Evolutionary conservation across 768 basidiomycete genomes (phyloP), one percentile per base, ranked within the genome.

Genomic region (Mycena albidolilacea): DNA sequence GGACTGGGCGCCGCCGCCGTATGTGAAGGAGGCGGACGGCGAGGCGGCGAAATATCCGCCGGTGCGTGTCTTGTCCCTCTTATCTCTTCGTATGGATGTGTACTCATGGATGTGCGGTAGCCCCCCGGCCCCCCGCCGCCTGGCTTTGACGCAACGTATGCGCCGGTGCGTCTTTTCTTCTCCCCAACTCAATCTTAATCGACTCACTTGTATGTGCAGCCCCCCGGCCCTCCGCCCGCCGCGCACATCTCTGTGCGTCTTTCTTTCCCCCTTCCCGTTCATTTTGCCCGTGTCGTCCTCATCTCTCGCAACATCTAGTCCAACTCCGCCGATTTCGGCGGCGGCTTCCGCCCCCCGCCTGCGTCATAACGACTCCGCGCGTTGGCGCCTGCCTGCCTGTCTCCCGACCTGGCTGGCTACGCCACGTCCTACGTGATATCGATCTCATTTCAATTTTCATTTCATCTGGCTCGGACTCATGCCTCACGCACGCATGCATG

Each of bases 321-420:
- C 61, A 59, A 68, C 21, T 68, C 67, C 9, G 54, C n/a, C 5
- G 71, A 68, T 38, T 72, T 68, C 9, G 17, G 12, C 23, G 71
- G 78, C 10, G 3, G 85, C 88, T 4, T 87, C 81, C 92, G 91
- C 70, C 64, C 70, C 2, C 70, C 70, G 5, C 57, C 55, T 38
- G 48, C 2, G 50, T 65, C 50, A n/a, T 41, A 23, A n/a, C 41
- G 41, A 14, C 41, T 10, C 41, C 30, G 30, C 30, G 3, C 30
- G 30, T 30, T 30, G 30, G 30, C 30, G 30, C 2, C 30, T 30
- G 30, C 30, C 30, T 30, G 30, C 30, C 30, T 30, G 30, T 43
- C 41, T 6, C 23, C 23, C 23, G 41, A 9, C 14, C 41, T 43
- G 10, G 41, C 5, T 7, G 41, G 41, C 14, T 5, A 9, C 41